These are phyloP conservation scores for Cenchrus americanus DNA, from an alignment of 176 grass and related monocot species.

Conservation along the genomic window DNA sequence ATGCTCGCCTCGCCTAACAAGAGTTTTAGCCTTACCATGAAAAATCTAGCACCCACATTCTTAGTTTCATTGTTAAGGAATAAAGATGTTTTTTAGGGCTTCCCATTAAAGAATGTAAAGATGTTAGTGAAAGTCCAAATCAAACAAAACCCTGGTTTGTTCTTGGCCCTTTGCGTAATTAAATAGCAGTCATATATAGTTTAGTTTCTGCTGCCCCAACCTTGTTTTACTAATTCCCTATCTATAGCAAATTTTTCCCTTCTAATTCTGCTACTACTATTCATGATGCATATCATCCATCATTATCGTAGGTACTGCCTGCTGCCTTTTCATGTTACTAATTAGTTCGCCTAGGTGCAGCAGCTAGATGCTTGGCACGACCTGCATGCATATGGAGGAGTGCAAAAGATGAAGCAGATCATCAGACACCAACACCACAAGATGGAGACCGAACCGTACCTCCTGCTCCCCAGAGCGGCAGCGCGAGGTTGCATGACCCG, in stretches of 20 bases:
- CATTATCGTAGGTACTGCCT: background rate
- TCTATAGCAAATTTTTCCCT: too few relatives aligned
- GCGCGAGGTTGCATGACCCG: slow-evolving; percentile 68
- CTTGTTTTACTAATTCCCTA: slow-evolving; percentile 10
- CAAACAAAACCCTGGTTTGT: background rate
- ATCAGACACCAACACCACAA: background rate
- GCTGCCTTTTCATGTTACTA: background rate
- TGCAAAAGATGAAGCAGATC: background rate
- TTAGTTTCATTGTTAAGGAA: too few relatives aligned
- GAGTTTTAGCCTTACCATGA: background rate
- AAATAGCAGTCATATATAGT: too few relatives aligned
- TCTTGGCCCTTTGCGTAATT: background rate
- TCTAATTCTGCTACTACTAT: background rate
- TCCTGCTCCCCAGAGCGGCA: slow-evolving; percentile 67
- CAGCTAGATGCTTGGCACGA: slow-evolving; percentile 26
- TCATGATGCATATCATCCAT: background rate
- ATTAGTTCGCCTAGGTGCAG: background rate
- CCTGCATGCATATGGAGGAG: background rate
- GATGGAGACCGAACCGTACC: slow-evolving; percentile 34
- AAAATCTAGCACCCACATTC: background rate
- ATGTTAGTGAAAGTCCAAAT: too few relatives aligned
- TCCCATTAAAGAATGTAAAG: too few relatives aligned
- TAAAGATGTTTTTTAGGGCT: too few relatives aligned
- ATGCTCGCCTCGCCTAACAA: background rate
- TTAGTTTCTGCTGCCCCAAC: too few relatives aligned